Conservation (phyloP, 192 early-diverging fungal species). For the Entomortierella beljakovae region DNA sequence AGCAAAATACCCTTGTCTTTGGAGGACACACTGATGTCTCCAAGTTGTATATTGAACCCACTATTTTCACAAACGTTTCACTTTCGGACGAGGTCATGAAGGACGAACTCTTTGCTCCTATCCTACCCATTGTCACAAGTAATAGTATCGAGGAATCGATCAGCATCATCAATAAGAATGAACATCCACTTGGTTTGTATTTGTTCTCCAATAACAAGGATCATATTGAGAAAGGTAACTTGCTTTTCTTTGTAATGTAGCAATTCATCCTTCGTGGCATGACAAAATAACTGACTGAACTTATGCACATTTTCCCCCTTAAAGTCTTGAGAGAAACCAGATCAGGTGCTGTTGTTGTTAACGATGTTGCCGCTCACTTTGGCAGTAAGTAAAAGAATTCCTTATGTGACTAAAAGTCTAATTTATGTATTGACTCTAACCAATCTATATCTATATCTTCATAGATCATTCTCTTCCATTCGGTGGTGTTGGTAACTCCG, state of each 20-base stretch:
- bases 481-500: slow-evolving; percentile 89
- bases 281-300: no score
- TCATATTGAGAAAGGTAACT: slow-evolving; percentile 62
- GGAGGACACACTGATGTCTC: slow-evolving; percentile 56
- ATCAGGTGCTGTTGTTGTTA: slow-evolving; percentile 82
- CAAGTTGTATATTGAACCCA: slow-evolving; percentile 65
- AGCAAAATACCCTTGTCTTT: slow-evolving; percentile 51
- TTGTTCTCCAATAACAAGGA: slow-evolving; percentile 66
- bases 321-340: slow-evolving; percentile 71
- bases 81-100: slow-evolving; percentile 58
- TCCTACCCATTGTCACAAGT: slow-evolving; percentile 70
- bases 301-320: background rate
- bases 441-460: background rate
- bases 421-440: background rate
- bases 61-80: slow-evolving; percentile 63
- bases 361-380: slow-evolving; percentile 82
- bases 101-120: slow-evolving; percentile 75
- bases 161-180: slow-evolving; percentile 65
- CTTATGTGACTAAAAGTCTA: background rate
- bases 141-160: slow-evolving; percentile 70
- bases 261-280: background rate
- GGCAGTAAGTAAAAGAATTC: slow-evolving; percentile 55
- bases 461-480: slow-evolving; percentile 75
- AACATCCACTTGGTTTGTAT: slow-evolving; percentile 82
- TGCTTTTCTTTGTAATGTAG: background rate